These are phyloP conservation scores for Neckera pumila DNA, from an alignment of 225 moss, liverwort and hornwort species.

Conservation along the genomic window DNA sequence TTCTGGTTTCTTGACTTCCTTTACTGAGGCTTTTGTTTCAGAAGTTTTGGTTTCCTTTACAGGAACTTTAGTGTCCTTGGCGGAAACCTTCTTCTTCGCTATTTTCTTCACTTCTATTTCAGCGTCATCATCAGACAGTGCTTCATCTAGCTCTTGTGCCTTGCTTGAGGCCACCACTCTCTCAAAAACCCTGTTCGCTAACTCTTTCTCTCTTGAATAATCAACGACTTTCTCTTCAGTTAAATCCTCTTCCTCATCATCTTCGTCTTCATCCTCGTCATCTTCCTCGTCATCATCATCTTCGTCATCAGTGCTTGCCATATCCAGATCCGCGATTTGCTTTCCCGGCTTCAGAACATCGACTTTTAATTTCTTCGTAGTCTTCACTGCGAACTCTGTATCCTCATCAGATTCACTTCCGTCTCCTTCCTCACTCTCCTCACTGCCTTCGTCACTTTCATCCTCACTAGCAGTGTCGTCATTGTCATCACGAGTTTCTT, in stretches of 20 bases:
- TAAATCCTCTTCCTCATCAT: background rate
- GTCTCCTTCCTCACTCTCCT: constrained; percentile 14
- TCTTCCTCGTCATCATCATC: background rate
- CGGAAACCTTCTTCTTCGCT: background rate
- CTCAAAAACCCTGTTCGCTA: constrained; percentile 50
- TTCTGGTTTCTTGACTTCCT: constrained; percentile 1
- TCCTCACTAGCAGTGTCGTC: constrained; percentile 70
- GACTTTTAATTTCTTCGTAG: constrained; percentile 12
- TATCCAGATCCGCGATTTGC: background rate
- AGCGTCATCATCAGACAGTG: background rate
- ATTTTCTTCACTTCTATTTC: constrained; percentile 1
- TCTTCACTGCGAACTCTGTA: background rate
- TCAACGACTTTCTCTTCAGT: constrained; percentile 1
- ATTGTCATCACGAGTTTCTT: constrained; percentile 9
- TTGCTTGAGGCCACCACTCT: constrained; percentile 52
- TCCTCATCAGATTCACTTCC: constrained; percentile 19
- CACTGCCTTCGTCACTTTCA: constrained; percentile 26
- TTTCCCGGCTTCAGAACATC: background rate
- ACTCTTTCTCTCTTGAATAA: constrained; percentile 41
- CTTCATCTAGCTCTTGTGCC: background rate
- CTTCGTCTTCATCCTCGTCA: background rate
- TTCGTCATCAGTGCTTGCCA: constrained; percentile 16
- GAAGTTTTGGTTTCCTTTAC: background rate
- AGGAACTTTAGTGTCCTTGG: background rate
- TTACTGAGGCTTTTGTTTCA: background rate